Conservation (phyloP, 306 rosid species). For the Notholithocarpus densiflorus region DNA sequence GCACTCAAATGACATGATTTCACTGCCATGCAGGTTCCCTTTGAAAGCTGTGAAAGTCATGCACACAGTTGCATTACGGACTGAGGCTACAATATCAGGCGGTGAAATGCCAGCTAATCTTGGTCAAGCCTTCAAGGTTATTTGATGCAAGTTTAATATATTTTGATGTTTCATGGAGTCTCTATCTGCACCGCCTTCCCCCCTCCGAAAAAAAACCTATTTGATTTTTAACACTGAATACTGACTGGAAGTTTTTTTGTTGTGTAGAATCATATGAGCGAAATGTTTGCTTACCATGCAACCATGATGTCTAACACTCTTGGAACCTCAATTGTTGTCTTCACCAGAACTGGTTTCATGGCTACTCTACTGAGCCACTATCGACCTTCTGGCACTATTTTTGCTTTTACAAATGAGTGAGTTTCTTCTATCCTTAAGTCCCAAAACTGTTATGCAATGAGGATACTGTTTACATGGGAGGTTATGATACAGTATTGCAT, state of each 20-base stretch:
- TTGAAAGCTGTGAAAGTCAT: conserved; percentile 92
- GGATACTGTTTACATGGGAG: neutral
- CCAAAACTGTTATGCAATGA: neutral
- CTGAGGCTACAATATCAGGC: conserved; percentile 78
- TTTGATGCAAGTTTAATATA: neutral
- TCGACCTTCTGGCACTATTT: conserved; percentile 88
- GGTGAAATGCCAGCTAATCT: conserved; percentile 80
- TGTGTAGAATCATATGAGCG: conserved; percentile 91
- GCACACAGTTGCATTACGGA: conserved; percentile 96
- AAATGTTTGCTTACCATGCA: conserved; percentile 99
- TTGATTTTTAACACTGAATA: conserved; percentile 8
- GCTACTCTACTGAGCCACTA: conserved; percentile 82
- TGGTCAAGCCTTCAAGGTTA: conserved; percentile 93
- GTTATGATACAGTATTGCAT: neutral
- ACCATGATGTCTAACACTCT: conserved; percentile 99
- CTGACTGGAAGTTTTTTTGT: conserved; percentile 10
- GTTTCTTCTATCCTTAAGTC: conserved; percentile 33
- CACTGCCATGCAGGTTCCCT: conserved; percentile 57
- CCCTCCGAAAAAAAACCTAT: neutral
- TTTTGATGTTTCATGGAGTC: neutral
- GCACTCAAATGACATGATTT: conserved; percentile 15
- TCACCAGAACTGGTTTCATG: conserved; percentile 94
- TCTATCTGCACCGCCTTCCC: neutral
- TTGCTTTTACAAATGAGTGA: conserved; percentile 93
- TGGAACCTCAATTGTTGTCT: conserved; percentile 91